A percentile compares a stretch with the other conserved stretches of the same genome.
These are phyloP conservation scores for Fusarium sp. DNA, from an alignment of 2,329 filamentous ascomycete genomes.

Conservation along the genomic window DNA sequence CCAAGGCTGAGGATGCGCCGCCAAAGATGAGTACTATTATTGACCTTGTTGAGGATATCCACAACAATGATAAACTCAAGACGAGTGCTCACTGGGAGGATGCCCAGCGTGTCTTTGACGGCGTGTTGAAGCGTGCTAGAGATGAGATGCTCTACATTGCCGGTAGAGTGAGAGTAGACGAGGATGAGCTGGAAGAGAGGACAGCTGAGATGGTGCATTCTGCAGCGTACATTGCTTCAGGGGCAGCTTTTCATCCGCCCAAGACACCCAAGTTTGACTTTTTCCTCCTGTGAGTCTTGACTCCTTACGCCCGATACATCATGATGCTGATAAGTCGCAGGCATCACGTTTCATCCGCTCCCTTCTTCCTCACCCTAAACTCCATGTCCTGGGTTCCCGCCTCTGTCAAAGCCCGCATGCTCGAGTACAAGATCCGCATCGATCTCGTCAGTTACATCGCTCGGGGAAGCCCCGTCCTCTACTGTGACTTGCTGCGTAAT, in stretches of 20 bases:
- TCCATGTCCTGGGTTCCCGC: constrained; percentile 72
- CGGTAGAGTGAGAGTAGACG: constrained; percentile 71
- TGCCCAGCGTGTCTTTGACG: constrained; percentile 77
- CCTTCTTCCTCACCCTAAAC: constrained; percentile 82
- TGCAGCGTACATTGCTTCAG: constrained; percentile 63
- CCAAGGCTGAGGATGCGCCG: constrained; percentile 15
- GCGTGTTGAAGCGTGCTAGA: constrained; percentile 74
- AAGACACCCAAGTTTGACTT: constrained; percentile 86
- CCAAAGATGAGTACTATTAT: constrained; percentile 53
- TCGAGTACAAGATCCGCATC: constrained; percentile 86
- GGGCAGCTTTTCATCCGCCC: constrained; percentile 73
- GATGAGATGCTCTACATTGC: constrained; percentile 74
- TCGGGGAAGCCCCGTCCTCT: constrained; percentile 73
- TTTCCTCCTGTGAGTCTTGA: constrained; percentile 70
- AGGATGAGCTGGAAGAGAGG: constrained; percentile 70
- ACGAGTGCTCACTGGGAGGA: constrained; percentile 65
- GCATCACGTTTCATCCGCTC: constrained; percentile 80
- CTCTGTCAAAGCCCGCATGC: constrained; percentile 75
- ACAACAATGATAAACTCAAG: constrained; percentile 69
- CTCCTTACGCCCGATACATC: background rate
- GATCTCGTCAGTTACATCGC: constrained; percentile 84
- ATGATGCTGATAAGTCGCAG: constrained; percentile 59
- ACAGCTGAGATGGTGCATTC: constrained; percentile 79
- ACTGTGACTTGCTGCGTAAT: constrained; percentile 69
- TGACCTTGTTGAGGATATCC: constrained; percentile 74